These are phyloP conservation scores for Phlyctochytrium planicorne DNA, from an alignment of 192 early-diverging fungal species.

Conservation along the genomic window DNA sequence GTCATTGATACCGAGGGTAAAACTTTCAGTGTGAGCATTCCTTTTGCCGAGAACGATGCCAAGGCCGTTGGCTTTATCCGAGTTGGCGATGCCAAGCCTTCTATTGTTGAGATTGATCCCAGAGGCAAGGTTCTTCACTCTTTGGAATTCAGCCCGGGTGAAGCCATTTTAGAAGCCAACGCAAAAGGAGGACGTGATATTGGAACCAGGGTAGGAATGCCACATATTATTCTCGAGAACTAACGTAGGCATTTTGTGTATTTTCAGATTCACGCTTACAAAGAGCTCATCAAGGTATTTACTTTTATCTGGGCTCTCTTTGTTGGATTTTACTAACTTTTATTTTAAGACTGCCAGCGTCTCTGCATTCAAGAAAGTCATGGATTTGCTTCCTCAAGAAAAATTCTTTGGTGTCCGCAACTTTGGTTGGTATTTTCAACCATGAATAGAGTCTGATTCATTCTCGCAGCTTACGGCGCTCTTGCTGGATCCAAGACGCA, in stretches of 20 bases:
- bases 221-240: neutral
- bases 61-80: constrained; percentile 31
- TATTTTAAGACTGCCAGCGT: constrained; percentile 15
- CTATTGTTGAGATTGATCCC: constrained; percentile 45
- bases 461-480: constrained; percentile 35
- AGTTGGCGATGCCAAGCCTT: constrained; percentile 26
- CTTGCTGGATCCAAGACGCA: constrained; percentile 33
- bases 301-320: too few species aligned
- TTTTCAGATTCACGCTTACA: constrained; percentile 38
- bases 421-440: constrained; percentile 1
- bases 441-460: too few species aligned
- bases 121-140: constrained; percentile 38
- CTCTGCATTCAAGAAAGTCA: constrained; percentile 37
- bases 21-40: constrained; percentile 21
- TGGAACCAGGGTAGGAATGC: constrained; percentile 26
- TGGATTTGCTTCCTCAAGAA: constrained; percentile 28
- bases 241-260: neutral
- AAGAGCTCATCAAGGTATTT: constrained; percentile 50
- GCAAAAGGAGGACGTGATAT: constrained; percentile 40
- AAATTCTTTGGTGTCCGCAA: constrained; percentile 38
- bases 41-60: constrained; percentile 32
- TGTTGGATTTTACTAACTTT: too few species aligned
- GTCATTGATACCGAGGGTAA: constrained; percentile 41
- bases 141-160: constrained; percentile 40
- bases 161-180: constrained; percentile 38